phyloP scores from a whole-genome alignment of 23 red algal genomes.

The Pyropia yezoensis region DNA sequence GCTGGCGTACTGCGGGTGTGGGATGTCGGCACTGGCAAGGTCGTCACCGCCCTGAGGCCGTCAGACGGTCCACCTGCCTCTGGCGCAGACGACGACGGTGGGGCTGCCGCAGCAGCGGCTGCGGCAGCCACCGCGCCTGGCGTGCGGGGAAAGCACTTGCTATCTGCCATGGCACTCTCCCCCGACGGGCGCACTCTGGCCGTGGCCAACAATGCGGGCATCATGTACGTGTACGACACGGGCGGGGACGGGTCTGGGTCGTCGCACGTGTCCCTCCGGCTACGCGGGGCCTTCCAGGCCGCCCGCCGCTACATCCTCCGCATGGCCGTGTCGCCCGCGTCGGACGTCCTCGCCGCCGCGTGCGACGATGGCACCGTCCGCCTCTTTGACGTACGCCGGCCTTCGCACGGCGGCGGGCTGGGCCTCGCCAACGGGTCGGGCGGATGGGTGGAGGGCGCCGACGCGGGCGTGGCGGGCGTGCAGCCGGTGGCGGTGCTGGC shows the following conservation, averaged over 20 bases:
- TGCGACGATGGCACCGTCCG: slow-evolving; percentile 16
- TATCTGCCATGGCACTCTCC: too few relatives aligned
- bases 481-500: slow-evolving; percentile 8
- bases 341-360: slow-evolving; percentile 15
- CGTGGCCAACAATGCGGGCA: background rate
- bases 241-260: background rate
- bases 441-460: slow-evolving; percentile 3
- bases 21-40: slow-evolving; percentile 16
- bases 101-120: too few relatives aligned
- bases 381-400: slow-evolving; percentile 1
- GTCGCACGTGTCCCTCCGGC: slow-evolving; percentile 2
- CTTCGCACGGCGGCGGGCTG: too few relatives aligned
- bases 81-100: too few relatives aligned
- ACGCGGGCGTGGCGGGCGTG: background rate
- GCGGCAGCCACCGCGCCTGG: too few relatives aligned
- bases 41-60: background rate
- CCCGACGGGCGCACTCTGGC: background rate
- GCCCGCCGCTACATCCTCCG: slow-evolving; percentile 29
- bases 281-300: background rate
- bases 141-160: too few relatives aligned
- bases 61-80: too few relatives aligned
- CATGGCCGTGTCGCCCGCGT: slow-evolving; percentile 7
- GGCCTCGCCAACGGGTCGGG: background rate
- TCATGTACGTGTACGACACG: background rate
- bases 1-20: slow-evolving; percentile 10